Evolutionary conservation across 768 basidiomycete species (phyloP), one percentile per base, ranked within the genome.

Genomic region (Suillus brevipes): DNA sequence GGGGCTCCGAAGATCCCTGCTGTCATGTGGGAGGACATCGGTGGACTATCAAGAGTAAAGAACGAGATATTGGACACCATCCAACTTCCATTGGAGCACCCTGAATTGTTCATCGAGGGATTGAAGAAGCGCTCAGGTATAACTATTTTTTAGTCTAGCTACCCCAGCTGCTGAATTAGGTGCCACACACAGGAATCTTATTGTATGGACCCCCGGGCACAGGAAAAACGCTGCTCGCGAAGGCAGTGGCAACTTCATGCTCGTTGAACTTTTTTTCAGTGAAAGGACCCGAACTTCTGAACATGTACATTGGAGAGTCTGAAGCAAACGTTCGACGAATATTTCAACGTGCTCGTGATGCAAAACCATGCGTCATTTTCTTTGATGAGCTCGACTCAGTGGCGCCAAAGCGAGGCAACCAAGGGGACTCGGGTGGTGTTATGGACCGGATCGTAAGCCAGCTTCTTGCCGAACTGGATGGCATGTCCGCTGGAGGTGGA

Each of bases 371-470:
- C 76, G 91, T 97, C 55, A 92, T 98, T 58, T 98, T 98, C 77
- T 97, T 98, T 76, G 96, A 98, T 76, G 96, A 98, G 75, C 82
- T 98, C 34, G 96, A 98, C 76, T 94, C 92, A 2, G 89, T 98
- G 34, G 96, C 96, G 43, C 96, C 96, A 0, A 95, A 96, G 75
- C 84, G 96, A 68, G 96, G 96, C 20, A 93, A 94, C 70, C 94
- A 95, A 70, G 96, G 96, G 0, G 96, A 98, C 74, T 96, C 95
- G 40, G 96, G 95, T 28, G 96, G 96, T 13, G 96, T 98, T 18
- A 98, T 98, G 95, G 96, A 98, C 76, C 86, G 96, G 20, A 97
- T 98, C 71, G 96, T 98, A 64, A 95, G 93, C 71, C 96, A 97
- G 78, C 81, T 97, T 38, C 79, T 98, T 43, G 94, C 96, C 9